Base-by-base conservation (phyloP, 2,329 filamentous ascomycete species). In the Macrophomina pseudophaseolina region DNA sequence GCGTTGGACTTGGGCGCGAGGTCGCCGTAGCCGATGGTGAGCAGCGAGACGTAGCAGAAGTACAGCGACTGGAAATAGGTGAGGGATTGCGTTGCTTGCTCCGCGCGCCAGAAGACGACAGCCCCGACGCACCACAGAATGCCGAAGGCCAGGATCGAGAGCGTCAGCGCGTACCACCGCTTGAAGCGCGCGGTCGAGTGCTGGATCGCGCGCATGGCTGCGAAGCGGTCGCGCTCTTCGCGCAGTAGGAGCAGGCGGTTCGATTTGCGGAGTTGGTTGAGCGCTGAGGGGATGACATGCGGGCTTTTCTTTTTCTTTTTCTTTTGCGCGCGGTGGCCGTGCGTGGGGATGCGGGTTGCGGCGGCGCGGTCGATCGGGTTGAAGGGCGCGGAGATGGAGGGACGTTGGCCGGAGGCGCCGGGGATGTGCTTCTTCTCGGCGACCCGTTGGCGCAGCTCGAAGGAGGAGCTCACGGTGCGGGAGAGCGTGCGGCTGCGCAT, bases 21-120 rank as follows among this genome's bases (percentile, higher is more conserved):
- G 70, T 97, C 93, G 3, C 94, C 94, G 72, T 97, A 97, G 1
- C 94, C 94, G 44, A 97, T 91, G 0, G 94, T 97, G 1, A 93
- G 83, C 30, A 97, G 85, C 2, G 89, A 90, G 40, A 93, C 88
- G 76, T 95, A 97, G 71, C 89, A 89, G 74, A 97, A 96, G 78
- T 97, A 97, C 51, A 97, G 84, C 0, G 89, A 86, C 66, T 93
- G 83, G 71, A 94, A 97, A 74, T 97, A 97, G 1, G 80, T 84
- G 87, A 93, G 79, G 1, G 74, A 71, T 70, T 87, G 86, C 0
- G 82, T 80, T 2, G 83, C 71, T 8, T 79, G 73, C 70, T 91
- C 89, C 0, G 86, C 82, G 38, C 79, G 72, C 83, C 85, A 90
- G 75, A 97, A 97, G 9, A 95, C 85, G 14, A 88, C 82, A 2